Percentiles rank a stretch among this genome's conserved stretches.
These are phyloP conservation scores for Ensete glaucum DNA, from an alignment of 176 grass and related monocot genomes.

Conservation along the genomic window DNA sequence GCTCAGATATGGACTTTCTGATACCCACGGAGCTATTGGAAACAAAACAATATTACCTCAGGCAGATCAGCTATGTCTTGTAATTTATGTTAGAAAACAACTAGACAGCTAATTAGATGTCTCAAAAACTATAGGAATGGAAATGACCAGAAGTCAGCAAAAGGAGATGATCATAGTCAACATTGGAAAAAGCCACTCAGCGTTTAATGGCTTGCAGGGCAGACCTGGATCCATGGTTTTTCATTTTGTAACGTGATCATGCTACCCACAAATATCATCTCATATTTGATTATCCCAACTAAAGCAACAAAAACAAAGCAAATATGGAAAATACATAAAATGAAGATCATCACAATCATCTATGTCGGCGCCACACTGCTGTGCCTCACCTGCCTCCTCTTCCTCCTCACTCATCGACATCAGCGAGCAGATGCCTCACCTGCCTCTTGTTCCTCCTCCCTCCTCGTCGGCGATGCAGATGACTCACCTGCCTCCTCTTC, in stretches of 20 bases:
- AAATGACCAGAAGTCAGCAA: background rate
- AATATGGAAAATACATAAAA: constrained; percentile 54
- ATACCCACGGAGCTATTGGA: background rate
- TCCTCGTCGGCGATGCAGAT: no score
- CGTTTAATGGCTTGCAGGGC: constrained; percentile 68
- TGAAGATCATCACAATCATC: constrained; percentile 48
- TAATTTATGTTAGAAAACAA: constrained; percentile 23
- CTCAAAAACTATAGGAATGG: no score
- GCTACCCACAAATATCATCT: background rate
- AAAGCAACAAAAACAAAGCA: background rate
- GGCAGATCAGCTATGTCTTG: constrained; percentile 89
- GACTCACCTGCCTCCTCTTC: no score
- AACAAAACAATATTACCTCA: constrained; percentile 29
- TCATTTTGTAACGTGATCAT: constrained; percentile 20
- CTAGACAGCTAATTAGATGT: background rate
- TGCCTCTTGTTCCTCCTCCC: no score
- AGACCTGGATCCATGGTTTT: constrained; percentile 45
- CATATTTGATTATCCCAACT: constrained; percentile 14
- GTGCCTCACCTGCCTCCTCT: no score
- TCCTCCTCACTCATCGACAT: no score
- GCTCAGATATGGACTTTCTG: background rate
- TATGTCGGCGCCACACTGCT: no score
- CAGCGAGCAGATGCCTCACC: no score
- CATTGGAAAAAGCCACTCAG: constrained; percentile 79
- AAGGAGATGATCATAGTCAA: constrained; percentile 79